Base-by-base conservation (phyloP, 768 basidiomycete species). In the Tephrocybe sp. region DNA sequence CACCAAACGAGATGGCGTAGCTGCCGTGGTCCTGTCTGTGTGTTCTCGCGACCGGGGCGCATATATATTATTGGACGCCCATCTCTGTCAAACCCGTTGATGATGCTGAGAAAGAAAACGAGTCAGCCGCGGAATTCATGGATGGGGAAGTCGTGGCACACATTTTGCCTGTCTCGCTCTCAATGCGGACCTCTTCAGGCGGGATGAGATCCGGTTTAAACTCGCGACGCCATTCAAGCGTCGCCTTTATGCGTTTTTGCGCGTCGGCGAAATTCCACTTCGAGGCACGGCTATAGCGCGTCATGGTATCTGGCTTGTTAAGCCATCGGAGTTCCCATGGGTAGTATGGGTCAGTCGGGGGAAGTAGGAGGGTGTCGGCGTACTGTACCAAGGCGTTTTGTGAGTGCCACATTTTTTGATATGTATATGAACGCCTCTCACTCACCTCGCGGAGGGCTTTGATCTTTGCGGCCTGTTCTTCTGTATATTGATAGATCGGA, bases 101-200 rank as follows among this genome's bases (percentile, higher is more conserved):
- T 67, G 39, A 93, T 78, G 37, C 91, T 92, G 55, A 5, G 19
- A 13, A 42, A 16, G 25, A 28, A 26, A 18, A 37, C 40, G 32
- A 16, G 16, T 39, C 36, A 38, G 37, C 37, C 7, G 26, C 13
- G 19, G 47, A 49, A 2, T 47, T 21, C 36, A 15, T 34, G 21
- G 22, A 11, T 45, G 3, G 9, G 50, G 45, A 49, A 52, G 11
- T 25, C 47, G 24, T 32, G 5, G 27, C 22, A 66, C 83, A 92
- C 92, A 95, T 92, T 69, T 95, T 95, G 13, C 91, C 92, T 0
- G 88, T 89, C 68, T 89, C 82, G 43, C 84, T 82, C 64, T 93
- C 92, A 27, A 87, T 77, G 58, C 80, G 82, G 55, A 89, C 83
- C 57, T 93, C 91, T 35, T 85, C 87, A 3, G 90, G 90, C 4